Percentiles rank a stretch among this genome's conserved stretches.
Conservation (phyloP, 2,329 filamentous ascomycete genomes). For the Zasmidium citrigriseum region DNA sequence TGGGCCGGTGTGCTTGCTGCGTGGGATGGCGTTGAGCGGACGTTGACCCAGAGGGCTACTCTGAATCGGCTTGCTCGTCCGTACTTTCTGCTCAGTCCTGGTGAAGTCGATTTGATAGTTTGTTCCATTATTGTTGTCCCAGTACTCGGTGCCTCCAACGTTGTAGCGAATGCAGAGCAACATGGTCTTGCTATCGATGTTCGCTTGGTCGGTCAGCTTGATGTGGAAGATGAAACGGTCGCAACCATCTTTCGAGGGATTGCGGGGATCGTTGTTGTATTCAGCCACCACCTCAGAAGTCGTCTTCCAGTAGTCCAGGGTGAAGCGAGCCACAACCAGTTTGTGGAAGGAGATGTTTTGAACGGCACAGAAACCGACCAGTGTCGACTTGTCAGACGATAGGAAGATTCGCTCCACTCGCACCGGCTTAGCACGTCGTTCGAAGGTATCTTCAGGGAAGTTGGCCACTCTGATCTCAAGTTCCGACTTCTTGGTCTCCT, state of each 20-base stretch:
- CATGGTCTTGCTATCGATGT: slow-evolving; percentile 89
- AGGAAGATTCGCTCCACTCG: slow-evolving; percentile 84
- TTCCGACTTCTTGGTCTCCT: slow-evolving; percentile 62
- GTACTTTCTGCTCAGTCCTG: slow-evolving; percentile 31
- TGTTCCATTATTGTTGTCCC: slow-evolving; percentile 86
- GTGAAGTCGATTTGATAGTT: slow-evolving; percentile 96
- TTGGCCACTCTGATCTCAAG: slow-evolving; percentile 88
- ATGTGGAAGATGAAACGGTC: slow-evolving; percentile 95
- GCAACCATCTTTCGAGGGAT: slow-evolving; percentile 62
- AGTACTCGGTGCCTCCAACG: slow-evolving; percentile 81
- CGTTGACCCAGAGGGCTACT: slow-evolving; percentile 35
- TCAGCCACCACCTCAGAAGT: slow-evolving; percentile 93
- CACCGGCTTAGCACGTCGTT: slow-evolving; percentile 67
- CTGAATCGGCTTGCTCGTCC: slow-evolving; percentile 23
- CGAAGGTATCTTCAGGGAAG: slow-evolving; percentile 69
- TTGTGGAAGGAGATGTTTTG: slow-evolving; percentile 91
- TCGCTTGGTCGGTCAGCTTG: slow-evolving; percentile 85
- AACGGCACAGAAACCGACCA: slow-evolving; percentile 81
- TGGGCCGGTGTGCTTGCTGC: slow-evolving; percentile 52
- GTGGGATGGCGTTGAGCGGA: slow-evolving; percentile 55
- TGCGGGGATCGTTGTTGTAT: slow-evolving; percentile 75
- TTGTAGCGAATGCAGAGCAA: slow-evolving; percentile 89
- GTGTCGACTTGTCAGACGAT: slow-evolving; percentile 80
- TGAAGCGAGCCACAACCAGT: slow-evolving; percentile 86
- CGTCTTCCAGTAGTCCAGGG: slow-evolving; percentile 97